These are phyloP conservation scores for Trichoderma parareesei DNA, from an alignment of 495 filamentous ascomycete genomes.

Conservation along the genomic window DNA sequence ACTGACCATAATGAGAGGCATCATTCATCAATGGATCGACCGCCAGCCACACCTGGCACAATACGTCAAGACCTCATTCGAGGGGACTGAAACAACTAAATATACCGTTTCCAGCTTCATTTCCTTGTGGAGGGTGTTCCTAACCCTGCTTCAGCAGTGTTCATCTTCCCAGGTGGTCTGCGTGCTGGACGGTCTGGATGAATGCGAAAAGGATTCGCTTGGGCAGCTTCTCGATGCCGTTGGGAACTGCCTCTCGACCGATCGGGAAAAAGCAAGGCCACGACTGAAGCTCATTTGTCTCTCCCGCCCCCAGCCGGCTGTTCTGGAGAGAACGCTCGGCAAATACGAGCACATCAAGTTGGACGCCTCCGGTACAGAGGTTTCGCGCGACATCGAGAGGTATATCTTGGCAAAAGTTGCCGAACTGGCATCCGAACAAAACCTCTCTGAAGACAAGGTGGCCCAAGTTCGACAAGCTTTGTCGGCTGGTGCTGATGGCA, in stretches of 20 bases:
- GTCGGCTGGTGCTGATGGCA: conserved; percentile 30
- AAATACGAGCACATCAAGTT: conserved; percentile 20
- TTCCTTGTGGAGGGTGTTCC: conserved; percentile 30
- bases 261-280: conserved; percentile 14
- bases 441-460: conserved; percentile 16
- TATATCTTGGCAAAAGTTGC: conserved; percentile 31
- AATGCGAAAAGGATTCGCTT: conserved; percentile 36
- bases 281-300: conserved; percentile 30
- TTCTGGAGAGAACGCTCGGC: conserved; percentile 25
- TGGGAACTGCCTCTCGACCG: conserved; percentile 18
- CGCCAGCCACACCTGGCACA: conserved; percentile 19
- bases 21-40: conserved; percentile 20
- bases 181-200: conserved; percentile 40
- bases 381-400: conserved; percentile 26
- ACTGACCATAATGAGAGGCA: conserved; percentile 32
- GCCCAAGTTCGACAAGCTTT: conserved; percentile 24
- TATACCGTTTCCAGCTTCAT: conserved; percentile 25
- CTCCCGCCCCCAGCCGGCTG: conserved; percentile 26
- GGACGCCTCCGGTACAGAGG: conserved; percentile 19
- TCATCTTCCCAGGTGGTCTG: conserved; percentile 24
- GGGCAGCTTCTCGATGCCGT: conserved; percentile 27
- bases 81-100: conserved; percentile 23
- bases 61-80: conserved; percentile 20
- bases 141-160: conserved; percentile 24
- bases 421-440: conserved; percentile 25